Evolutionary conservation across 2,329 filamentous ascomycete species (phyloP).

Genomic region (Venturia carpophila): DNA sequence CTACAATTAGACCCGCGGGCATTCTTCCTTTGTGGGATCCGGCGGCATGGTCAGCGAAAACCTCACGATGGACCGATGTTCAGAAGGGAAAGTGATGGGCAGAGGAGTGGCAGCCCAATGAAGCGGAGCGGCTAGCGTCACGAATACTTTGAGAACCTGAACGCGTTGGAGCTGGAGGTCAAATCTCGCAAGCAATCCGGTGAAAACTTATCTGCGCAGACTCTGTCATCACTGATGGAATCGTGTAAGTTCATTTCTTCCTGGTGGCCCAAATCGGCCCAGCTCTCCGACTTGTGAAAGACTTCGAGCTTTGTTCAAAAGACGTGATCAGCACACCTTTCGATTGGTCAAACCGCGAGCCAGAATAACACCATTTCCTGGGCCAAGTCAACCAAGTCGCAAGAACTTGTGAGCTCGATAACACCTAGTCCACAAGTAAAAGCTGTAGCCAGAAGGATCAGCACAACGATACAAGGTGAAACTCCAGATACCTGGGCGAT

Average conservation of each 20-base stretch:
- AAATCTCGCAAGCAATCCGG: not conserved
- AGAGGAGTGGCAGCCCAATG: not conserved
- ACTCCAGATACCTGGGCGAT: not conserved
- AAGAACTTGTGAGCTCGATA: not conserved
- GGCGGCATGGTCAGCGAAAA: not conserved
- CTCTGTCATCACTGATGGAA: too few relatives aligned
- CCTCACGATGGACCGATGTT: not conserved
- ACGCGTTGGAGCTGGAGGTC: not conserved
- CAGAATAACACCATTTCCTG: not conserved
- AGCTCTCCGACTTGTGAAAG: not conserved
- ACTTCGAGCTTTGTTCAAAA: not conserved
- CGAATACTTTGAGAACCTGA: not conserved
- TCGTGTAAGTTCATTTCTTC: too few relatives aligned
- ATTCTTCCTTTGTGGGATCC: not conserved
- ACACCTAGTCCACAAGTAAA: not conserved
- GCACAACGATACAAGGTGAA: not conserved
- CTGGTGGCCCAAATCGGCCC: not conserved
- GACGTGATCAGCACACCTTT: not conserved
- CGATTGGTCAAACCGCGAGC: not conserved
- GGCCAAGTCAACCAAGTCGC: not conserved
- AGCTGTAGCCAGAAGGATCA: not conserved
- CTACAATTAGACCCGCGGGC: not conserved
- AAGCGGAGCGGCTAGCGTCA: not conserved
- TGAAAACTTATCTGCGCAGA: too few relatives aligned
- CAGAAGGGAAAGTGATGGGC: not conserved